Evolutionary conservation across 2,329 filamentous ascomycete species (phyloP), one percentile per base, ranked within the genome.

Genomic region (Cylindrodendrum hubeiense): DNA sequence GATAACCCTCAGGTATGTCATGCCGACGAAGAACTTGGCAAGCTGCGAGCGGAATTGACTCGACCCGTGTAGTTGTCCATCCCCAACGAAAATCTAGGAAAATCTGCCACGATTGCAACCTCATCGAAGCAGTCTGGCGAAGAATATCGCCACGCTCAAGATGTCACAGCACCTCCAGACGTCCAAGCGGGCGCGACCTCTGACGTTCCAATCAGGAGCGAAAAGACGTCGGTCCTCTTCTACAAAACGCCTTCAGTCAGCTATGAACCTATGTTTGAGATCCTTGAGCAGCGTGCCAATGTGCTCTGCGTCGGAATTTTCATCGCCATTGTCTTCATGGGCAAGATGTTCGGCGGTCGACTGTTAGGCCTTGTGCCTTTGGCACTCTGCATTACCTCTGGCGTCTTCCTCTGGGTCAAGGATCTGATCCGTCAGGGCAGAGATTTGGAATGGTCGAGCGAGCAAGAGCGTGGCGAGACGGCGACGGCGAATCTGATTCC

Each of bases 221-320:
- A 98, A 77, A 98, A 96, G 86, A 98, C 96, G 4, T 98, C 97
- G 67, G 91, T 98, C 19, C 86, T 98, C 30, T 98, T 98, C 80
- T 95, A 98, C 79, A 95, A 96, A 17, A 98, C 95, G 0, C 95
- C 95, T 0, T 92, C 92, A 0, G 88, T 97, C 70, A 94, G 91
- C 82, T 97, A 94, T 76, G 93, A 97, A 79, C 94, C 95, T 5
- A 97, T 94, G 87, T 98, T 93, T 77, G 87, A 85, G 21, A 80
- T 88, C 13, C 79, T 98, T 63, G 94, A 98, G 80, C 88, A 89
- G 69, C 88, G 91, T 10, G 93, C 91, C n/a, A 89, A 88, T 49
- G 82, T 89, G 1, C 81, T 98, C 5, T 93, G 92, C 70, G 82
- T 85, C 12, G 91, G 85, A 9, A 90, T 97, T 56, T 89, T 95